Percentiles rank a stretch among this genome's conserved stretches.
phyloP scores from a whole-genome alignment of 2,329 filamentous ascomycete genomes.

The Corynespora cassiicola region DNA sequence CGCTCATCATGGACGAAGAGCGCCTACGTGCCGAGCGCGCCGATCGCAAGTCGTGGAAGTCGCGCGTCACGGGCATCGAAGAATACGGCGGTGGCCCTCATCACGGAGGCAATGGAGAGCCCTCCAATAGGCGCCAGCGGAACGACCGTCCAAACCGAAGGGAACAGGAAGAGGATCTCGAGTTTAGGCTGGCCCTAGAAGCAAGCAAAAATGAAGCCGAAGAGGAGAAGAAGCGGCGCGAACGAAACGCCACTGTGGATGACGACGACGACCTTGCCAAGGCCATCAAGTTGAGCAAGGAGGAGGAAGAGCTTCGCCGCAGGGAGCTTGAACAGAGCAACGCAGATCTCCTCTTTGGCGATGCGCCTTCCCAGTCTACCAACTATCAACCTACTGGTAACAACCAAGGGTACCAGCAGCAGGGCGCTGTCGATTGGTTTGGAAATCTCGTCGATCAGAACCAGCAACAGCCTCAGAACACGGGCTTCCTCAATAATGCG shows the following conservation, averaged over 20 bases:
- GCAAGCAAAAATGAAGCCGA: conserved; percentile 96
- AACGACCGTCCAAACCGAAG: conserved; percentile 52
- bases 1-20: conserved; percentile 92
- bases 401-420: conserved; percentile 98
- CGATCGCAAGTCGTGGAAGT: conserved; percentile 96
- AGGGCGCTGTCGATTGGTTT: conserved; percentile 94
- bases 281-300: conserved; percentile 91
- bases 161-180: conserved; percentile 83
- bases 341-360: conserved; percentile 86
- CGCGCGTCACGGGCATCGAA: conserved; percentile 90
- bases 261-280: conserved; percentile 92
- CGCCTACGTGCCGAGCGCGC: conserved; percentile 86
- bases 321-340: conserved; percentile 88
- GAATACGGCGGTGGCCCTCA: conserved; percentile 66
- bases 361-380: conserved; percentile 67
- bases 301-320: conserved; percentile 88
- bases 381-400: conserved; percentile 85
- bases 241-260: conserved; percentile 50
- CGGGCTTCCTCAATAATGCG: conserved; percentile 71
- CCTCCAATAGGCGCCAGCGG: conserved; percentile 46
- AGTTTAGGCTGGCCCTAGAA: conserved; percentile 89
- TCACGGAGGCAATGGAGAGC: conserved; percentile 36
- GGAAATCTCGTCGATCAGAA: conserved; percentile 88
- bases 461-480: conserved; percentile 70
- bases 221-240: conserved; percentile 79